These are phyloP conservation scores for Sarocladium kiliense DNA, from an alignment of 2,329 filamentous ascomycete genomes.

Conservation along the genomic window DNA sequence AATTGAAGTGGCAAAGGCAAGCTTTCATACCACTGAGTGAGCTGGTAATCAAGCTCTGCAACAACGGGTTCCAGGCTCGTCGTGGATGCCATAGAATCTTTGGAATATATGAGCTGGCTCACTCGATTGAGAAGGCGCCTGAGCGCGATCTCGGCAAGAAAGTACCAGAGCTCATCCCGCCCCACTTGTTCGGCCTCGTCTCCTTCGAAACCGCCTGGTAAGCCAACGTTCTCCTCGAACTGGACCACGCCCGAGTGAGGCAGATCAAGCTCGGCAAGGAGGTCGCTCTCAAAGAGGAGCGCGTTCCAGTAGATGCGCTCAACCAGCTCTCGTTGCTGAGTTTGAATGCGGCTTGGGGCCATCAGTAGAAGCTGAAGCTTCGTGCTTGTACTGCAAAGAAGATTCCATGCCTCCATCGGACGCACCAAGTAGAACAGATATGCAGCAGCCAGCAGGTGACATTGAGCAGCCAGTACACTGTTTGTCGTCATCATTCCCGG, in stretches of 20 bases:
- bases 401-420: constrained; percentile 76
- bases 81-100: constrained; percentile 65
- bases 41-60: constrained; percentile 74
- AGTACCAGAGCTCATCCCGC: constrained; percentile 80
- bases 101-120: constrained; percentile 74
- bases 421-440: constrained; percentile 80
- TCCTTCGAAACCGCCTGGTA: constrained; percentile 75
- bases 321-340: constrained; percentile 65
- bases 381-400: constrained; percentile 73
- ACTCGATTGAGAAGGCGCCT: constrained; percentile 72
- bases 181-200: constrained; percentile 59
- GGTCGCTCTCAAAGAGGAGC: constrained; percentile 73
- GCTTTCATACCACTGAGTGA: constrained; percentile 81
- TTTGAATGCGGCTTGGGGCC: constrained; percentile 64
- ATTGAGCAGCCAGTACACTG: constrained; percentile 72
- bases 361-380: constrained; percentile 76
- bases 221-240: constrained; percentile 73
- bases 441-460: constrained; percentile 73
- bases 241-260: constrained; percentile 79
- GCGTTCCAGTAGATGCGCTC: constrained; percentile 84
- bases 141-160: constrained; percentile 75
- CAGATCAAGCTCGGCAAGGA: constrained; percentile 73
- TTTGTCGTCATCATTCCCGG: constrained; percentile 77
- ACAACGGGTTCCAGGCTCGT: constrained; percentile 72
- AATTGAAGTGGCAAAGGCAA: constrained; percentile 72